phyloP scores from a whole-genome alignment of 2,329 filamentous ascomycete species.

The Arthrobotrys megalospora region DNA sequence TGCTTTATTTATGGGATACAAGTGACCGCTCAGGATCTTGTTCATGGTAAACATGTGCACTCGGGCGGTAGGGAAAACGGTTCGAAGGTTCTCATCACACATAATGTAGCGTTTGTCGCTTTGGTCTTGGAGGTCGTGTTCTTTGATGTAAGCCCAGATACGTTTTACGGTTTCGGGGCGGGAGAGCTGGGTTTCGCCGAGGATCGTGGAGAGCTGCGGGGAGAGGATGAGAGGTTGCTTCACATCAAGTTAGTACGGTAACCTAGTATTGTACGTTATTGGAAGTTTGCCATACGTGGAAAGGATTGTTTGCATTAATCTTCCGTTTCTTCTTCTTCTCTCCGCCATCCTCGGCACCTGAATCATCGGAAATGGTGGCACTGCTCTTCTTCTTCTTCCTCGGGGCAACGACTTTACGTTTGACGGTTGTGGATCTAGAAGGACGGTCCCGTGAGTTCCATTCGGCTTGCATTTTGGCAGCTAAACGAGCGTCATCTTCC shows the following conservation, averaged over 20 bases:
- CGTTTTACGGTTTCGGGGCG: constrained; percentile 96
- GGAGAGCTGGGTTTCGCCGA: constrained; percentile 82
- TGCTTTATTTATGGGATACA: constrained; percentile 75
- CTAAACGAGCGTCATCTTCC: constrained; percentile 88
- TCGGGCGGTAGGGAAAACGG: constrained; percentile 85
- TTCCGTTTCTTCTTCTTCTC: constrained; percentile 76
- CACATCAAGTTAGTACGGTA: constrained; percentile 62
- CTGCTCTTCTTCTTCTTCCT: constrained; percentile 78
- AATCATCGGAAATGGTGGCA: constrained; percentile 81
- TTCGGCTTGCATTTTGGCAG: constrained; percentile 90
- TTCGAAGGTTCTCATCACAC: constrained; percentile 91
- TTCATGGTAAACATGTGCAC: constrained; percentile 99
- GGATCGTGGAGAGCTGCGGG: constrained; percentile 77
- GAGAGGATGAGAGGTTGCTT: constrained; percentile 79
- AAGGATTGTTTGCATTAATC: constrained; percentile 85
- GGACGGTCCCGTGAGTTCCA: constrained; percentile 79
- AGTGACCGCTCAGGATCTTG: constrained; percentile 89
- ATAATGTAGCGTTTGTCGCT: constrained; percentile 90
- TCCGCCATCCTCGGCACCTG: constrained; percentile 65
- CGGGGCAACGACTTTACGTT: constrained; percentile 77
- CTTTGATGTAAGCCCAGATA: constrained; percentile 95
- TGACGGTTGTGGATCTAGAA: constrained; percentile 72
- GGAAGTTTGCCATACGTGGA: constrained; percentile 75
- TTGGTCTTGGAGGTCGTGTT: constrained; percentile 88
- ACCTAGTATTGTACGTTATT: background rate